phyloP scores from a whole-genome alignment of 108 stramenopile species.

The Cyclotella cryptica region DNA sequence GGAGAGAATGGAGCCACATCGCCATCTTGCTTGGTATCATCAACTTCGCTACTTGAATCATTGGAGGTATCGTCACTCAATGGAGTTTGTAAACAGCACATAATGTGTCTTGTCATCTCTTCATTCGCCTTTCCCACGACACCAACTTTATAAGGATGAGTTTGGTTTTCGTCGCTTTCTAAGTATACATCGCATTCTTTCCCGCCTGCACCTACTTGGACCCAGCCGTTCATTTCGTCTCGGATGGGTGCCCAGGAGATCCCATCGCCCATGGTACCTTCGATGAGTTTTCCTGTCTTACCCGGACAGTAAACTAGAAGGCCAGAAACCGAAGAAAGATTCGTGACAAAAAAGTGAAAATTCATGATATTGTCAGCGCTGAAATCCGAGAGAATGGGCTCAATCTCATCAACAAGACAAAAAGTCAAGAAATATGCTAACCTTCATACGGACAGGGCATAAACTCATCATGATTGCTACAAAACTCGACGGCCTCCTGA shows the following conservation, averaged over 20 bases:
- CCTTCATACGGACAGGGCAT: conserved; percentile 44
- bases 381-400: not conserved
- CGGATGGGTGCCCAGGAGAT: conserved; percentile 37
- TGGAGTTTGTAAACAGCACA: conserved; percentile 30
- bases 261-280: conserved; percentile 14
- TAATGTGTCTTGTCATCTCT: conserved; percentile 37
- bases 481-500: conserved; percentile 35
- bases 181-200: conserved; percentile 22
- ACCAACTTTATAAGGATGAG: conserved; percentile 1
- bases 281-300: conserved; percentile 16
- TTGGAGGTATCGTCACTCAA: not conserved
- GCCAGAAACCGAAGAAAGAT: too few species aligned
- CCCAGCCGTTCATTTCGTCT: conserved; percentile 31
- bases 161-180: not conserved
- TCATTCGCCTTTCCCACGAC: conserved; percentile 1
- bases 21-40: not conserved
- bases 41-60: not conserved
- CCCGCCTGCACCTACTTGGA: conserved; percentile 38
- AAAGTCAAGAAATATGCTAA: not conserved
- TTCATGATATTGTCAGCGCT: not conserved
- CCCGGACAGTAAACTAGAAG: conserved; percentile 31
- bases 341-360: not conserved
- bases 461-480: conserved; percentile 22
- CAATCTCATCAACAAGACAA: not conserved
- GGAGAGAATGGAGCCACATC: conserved; percentile 1